Evolutionary conservation across 2,329 filamentous ascomycete species (phyloP).

Genomic region (Aspergillus fumigatiaffinis): DNA sequence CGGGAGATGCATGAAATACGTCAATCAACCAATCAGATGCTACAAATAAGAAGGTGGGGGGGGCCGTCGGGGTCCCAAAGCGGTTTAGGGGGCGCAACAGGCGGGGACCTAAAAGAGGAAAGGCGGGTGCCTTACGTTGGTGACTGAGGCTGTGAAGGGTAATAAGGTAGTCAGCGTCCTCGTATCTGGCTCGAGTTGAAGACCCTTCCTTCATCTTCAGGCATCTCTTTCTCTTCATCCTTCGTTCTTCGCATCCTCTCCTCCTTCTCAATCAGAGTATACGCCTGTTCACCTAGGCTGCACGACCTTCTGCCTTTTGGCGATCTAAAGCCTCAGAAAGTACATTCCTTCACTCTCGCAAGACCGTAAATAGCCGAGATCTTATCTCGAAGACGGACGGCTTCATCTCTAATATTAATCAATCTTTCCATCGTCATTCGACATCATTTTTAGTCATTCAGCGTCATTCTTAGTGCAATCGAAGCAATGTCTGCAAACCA

Average conservation of each 20-base stretch:
- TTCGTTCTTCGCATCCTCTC: not conserved
- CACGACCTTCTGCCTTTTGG: not conserved
- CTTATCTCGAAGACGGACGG: not conserved
- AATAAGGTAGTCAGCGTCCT: constrained; percentile 2
- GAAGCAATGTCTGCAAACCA: constrained; percentile 25
- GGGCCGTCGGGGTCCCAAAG: constrained; percentile 22
- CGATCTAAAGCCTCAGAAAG: not conserved
- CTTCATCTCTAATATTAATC: not conserved
- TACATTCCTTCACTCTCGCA: not conserved
- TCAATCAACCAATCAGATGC: not conserved
- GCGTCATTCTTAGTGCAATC: not conserved
- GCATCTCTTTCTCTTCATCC: not conserved
- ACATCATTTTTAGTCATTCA: constrained; percentile 2
- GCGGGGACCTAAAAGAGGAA: constrained; percentile 28
- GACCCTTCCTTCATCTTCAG: constrained; percentile 4
- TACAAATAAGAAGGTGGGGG: not conserved
- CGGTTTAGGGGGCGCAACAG: constrained; percentile 18
- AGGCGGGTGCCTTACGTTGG: constrained; percentile 1
- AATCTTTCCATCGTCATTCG: constrained; percentile 1
- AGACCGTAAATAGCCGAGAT: constrained; percentile 1
- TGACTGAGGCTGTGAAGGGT: constrained; percentile 1
- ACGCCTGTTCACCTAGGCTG: not conserved
- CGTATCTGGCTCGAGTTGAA: not conserved
- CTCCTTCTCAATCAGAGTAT: constrained; percentile 2
- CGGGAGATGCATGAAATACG: not conserved